phyloP scores from a whole-genome alignment of 2,329 filamentous ascomycete genomes.

The Colletotrichum horii region DNA sequence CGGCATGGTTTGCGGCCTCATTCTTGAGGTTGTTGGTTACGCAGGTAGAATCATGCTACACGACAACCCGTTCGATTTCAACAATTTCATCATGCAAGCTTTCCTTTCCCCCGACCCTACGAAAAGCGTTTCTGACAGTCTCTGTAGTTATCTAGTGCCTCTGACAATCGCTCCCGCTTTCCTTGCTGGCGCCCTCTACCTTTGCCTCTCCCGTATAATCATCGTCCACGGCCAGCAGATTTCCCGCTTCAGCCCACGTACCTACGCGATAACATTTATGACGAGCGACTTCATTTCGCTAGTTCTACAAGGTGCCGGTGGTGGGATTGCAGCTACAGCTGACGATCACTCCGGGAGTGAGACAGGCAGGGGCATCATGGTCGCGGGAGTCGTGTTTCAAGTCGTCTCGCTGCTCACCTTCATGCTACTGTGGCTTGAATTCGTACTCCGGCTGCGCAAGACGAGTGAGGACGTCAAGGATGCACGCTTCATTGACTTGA shows the following conservation, averaged over 20 bases:
- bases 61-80: slow-evolving; percentile 61
- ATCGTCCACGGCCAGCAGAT: not conserved
- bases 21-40: slow-evolving; percentile 66
- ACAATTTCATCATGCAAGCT: slow-evolving; percentile 47
- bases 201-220: slow-evolving; percentile 19
- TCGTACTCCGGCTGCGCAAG: not conserved
- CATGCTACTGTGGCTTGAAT: not conserved
- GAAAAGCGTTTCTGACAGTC: not conserved
- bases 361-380: not conserved
- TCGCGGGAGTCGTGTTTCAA: not conserved
- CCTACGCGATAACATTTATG: slow-evolving; percentile 64
- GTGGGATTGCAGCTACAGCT: slow-evolving; percentile 50
- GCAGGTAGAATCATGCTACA: slow-evolving; percentile 60
- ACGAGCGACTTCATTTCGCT: slow-evolving; percentile 60
- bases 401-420: not conserved
- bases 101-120: not conserved
- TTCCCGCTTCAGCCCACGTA: slow-evolving; percentile 1
- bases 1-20: not conserved
- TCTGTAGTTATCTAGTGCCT: slow-evolving; percentile 13
- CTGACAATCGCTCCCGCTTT: slow-evolving; percentile 22
- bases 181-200: slow-evolving; percentile 19
- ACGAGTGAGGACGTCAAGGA: slow-evolving; percentile 23
- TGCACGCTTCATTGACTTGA: not conserved
- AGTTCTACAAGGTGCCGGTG: slow-evolving; percentile 53
- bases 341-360: slow-evolving; percentile 34